Percentiles rank a stretch among this genome's conserved stretches.
phyloP scores from a whole-genome alignment of 345 rosid species.

The Gossypium herbaceum region DNA sequence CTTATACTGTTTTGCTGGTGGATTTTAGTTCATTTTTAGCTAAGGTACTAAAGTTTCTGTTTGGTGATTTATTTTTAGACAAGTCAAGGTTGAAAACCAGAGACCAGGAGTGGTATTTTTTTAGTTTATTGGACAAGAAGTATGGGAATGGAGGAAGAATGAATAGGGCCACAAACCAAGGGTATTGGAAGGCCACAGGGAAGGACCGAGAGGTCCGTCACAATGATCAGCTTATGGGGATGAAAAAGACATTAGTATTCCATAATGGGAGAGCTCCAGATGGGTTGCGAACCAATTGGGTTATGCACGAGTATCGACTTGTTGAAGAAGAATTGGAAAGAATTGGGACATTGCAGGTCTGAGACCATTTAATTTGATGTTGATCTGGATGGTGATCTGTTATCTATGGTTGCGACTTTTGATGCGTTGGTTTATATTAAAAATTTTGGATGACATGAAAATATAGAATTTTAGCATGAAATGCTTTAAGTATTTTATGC shows the following conservation, averaged over 20 bases:
- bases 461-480: background rate
- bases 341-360: conserved; percentile 44
- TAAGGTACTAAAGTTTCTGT: background rate
- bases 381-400: background rate
- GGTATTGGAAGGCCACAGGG: conserved; percentile 38
- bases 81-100: conserved; percentile 57
- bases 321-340: conserved; percentile 47
- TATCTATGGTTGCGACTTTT: background rate
- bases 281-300: conserved; percentile 70
- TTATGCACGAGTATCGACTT: conserved; percentile 77
- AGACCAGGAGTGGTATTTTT: conserved; percentile 83
- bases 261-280: conserved; percentile 60
- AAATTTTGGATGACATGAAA: background rate
- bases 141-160: conserved; percentile 36
- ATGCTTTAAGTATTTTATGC: background rate
- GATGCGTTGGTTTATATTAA: background rate
- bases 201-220: conserved; percentile 46
- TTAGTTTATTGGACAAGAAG: conserved; percentile 69
- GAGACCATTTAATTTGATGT: background rate
- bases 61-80: conserved; percentile 25
- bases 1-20: background rate
- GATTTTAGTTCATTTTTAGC: background rate
- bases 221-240: conserved; percentile 38
- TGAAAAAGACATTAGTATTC: conserved; percentile 65
- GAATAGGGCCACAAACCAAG: background rate